phyloP scores from a whole-genome alignment of 495 filamentous ascomycete species.

The Wilcoxina mikolae region DNA sequence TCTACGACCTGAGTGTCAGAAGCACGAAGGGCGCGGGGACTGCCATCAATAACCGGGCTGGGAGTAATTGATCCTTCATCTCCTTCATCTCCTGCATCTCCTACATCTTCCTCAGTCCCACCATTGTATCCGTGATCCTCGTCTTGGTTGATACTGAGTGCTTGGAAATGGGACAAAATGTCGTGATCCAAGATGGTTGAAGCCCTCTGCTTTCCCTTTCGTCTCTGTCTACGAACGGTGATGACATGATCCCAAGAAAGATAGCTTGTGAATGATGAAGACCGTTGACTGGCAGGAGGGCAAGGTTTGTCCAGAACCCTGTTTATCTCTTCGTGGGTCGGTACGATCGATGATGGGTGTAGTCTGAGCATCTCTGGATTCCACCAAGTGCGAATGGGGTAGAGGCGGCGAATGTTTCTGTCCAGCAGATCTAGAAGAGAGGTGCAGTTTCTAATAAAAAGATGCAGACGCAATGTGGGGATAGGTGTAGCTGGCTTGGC shows the following conservation, averaged over 20 bases:
- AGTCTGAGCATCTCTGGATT: constrained; percentile 5
- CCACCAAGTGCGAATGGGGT: no score
- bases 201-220: constrained; percentile 2
- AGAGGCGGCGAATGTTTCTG: no score
- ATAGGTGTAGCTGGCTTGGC: no score
- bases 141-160: not conserved
- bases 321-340: constrained; percentile 4
- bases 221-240: constrained; percentile 1
- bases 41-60: not conserved
- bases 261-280: constrained; percentile 5
- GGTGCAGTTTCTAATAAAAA: no score
- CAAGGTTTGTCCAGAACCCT: constrained; percentile 1
- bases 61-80: not conserved
- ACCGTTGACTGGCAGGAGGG: constrained; percentile 6
- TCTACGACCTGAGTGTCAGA: no score
- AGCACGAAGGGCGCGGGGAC: not conserved
- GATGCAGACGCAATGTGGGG: no score
- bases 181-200: not conserved
- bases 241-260: not conserved
- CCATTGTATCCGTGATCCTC: not conserved
- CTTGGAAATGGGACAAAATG: not conserved
- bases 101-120: not conserved
- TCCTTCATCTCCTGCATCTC: not conserved
- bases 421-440: no score
- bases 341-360: constrained; percentile 4